Base-by-base conservation (phyloP, 371 early-diverging fungal species). In the Chytridium lagenaria region DNA sequence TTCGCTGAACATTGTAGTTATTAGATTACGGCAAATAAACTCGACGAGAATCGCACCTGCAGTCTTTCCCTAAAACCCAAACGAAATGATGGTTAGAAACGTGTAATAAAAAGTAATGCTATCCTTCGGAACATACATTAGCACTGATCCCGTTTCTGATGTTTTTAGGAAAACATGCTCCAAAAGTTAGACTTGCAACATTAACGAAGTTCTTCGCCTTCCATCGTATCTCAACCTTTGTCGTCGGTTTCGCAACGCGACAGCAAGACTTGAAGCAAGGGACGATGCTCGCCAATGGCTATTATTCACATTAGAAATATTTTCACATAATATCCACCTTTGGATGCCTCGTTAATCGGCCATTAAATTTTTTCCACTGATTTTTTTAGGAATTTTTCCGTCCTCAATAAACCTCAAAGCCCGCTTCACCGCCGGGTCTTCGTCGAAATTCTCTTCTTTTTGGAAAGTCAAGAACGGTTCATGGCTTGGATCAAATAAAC, bases 381-480 rank as follows among this genome's bases (percentile, higher is more conserved):
- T 61, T 7, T 12, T 23, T 23, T 34, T 34, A 12, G 39, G 50
- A 30, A 30, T 5, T 5, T 19, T 66, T 65, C n/a, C 69, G 68
- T 2, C 69, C 31, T 70, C 61, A 34, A 78, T 12, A 36, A 70
- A 76, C 16, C 70, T 59, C 1, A 66, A 12, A 3, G 65, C 76
- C 33, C 68, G 23, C 28, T 26, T 28, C 19, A 71, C 66, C 33
- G 75, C 79, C 16, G 23, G 31, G 40, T 77, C 57, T 51, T 71
- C 66, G 2, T 26, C n/a, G 28, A 66, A 66, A 5, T 16, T 28
- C 23, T 2, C 40, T 3, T 40, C 15, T 7, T 40, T 26, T 44
- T 16, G 28, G 63, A 83, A 83, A 19, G 74, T 50, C 39, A 69
- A 33, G 72, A 68, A 81, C 26, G 83, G 83, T 40, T 83, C 81